Percentiles rank a stretch among this genome's conserved stretches.
phyloP scores from a whole-genome alignment of 2,329 filamentous ascomycete genomes.

The Pyrenophora teres region DNA sequence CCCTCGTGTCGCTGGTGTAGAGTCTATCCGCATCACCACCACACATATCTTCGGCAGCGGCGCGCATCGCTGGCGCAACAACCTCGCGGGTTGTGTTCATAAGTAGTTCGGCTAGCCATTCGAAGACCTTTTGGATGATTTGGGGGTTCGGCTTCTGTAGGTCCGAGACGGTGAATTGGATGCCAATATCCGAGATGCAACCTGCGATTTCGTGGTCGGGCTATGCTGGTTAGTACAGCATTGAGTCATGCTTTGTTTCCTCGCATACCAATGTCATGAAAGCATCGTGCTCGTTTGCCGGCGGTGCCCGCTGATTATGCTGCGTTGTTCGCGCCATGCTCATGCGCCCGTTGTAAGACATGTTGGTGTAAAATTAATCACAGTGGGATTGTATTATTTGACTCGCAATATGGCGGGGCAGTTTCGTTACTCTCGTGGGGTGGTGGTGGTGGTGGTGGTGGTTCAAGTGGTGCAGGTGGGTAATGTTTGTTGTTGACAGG shows the following conservation, averaged over 20 bases:
- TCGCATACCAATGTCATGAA: constrained; percentile 56
- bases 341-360: constrained; percentile 58
- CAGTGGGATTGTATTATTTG: background rate
- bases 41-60: constrained; percentile 84
- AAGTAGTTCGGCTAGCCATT: constrained; percentile 93
- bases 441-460: background rate
- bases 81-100: constrained; percentile 93
- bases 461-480: constrained; percentile 4
- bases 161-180: constrained; percentile 83
- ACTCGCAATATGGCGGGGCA: background rate
- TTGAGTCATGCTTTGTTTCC: background rate
- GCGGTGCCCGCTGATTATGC: constrained; percentile 47
- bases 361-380: constrained; percentile 23
- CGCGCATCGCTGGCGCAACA: constrained; percentile 92
- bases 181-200: constrained; percentile 96
- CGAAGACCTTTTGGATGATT: constrained; percentile 95
- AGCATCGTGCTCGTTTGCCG: constrained; percentile 53
- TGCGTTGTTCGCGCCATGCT: constrained; percentile 53
- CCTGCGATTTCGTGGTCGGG: constrained; percentile 82
- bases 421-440: constrained; percentile 6
- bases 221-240: constrained; percentile 46
- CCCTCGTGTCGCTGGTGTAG: constrained; percentile 83
- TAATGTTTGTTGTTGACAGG: constrained; percentile 15
- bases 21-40: constrained; percentile 79
- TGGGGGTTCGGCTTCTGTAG: constrained; percentile 91